Evolutionary conservation across 345 rosid genomes (phyloP).

Genomic region (Nasturtium officinale): DNA sequence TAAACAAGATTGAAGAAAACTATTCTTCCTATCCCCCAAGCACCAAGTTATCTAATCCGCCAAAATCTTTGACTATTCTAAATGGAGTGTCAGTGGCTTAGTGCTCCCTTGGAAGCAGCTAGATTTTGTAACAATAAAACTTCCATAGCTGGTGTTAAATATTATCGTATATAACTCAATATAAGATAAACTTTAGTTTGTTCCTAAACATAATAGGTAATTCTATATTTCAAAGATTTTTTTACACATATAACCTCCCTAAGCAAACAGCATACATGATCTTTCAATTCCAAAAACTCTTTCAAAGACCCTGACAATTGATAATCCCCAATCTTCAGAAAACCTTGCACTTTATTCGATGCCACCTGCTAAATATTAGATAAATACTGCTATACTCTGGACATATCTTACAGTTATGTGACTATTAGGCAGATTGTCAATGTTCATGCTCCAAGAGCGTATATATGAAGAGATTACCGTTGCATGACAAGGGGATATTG

Average conservation of each 20-base stretch:
- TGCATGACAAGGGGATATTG: slow-evolving; percentile 94
- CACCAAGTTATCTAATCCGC: slow-evolving; percentile 12
- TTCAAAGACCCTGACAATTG: slow-evolving; percentile 7
- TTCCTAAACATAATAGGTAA: background rate
- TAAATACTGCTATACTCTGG: slow-evolving; percentile 19
- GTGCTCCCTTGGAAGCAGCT: slow-evolving; percentile 21
- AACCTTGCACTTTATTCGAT: slow-evolving; percentile 23
- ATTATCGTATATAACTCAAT: slow-evolving; percentile 7
- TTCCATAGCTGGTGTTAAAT: slow-evolving; percentile 4
- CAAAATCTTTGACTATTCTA: background rate
- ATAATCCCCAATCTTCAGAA: slow-evolving; percentile 14
- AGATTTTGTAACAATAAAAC: slow-evolving; percentile 10
- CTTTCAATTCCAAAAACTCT: background rate
- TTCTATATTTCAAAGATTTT: slow-evolving; percentile 1
- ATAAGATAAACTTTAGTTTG: background rate
- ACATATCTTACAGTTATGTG: slow-evolving; percentile 8
- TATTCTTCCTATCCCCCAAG: background rate
- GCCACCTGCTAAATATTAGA: slow-evolving; percentile 26
- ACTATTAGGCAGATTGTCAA: slow-evolving; percentile 20
- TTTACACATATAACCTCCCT: slow-evolving; percentile 6
- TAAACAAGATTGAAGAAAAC: slow-evolving; percentile 4
- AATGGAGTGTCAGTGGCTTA: background rate
- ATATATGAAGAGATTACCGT: slow-evolving; percentile 64
- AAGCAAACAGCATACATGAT: slow-evolving; percentile 14
- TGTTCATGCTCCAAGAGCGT: slow-evolving; percentile 17